Evolutionary conservation across 208 protist genomes (phyloP), one percentile per base, ranked within the genome.

Genomic region (Crithidia brevicula): DNA sequence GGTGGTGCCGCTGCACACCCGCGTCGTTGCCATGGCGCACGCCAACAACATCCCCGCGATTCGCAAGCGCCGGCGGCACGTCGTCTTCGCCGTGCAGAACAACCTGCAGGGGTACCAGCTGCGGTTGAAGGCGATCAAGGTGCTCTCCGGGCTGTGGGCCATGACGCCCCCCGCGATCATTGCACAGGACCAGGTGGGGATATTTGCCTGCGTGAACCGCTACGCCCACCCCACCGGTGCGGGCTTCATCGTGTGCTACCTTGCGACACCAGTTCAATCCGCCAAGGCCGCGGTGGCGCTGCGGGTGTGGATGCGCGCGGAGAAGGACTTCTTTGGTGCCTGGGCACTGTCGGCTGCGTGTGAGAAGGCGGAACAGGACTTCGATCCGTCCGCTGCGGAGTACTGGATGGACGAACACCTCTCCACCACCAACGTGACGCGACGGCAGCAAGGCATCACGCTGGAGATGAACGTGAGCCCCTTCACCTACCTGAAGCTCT

Each of bases 241-340:
- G 2, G 87, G 86, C n/a, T 93, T 90, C 54, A 79, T 89, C 5
- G 40, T 95, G 2, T 95, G 90, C 70, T 95, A 93, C 67, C 40
- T 75, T 13, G 77, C 72, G 15, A 65, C 53, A 22, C 79, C 74
- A 20, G 25, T 36, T 22, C 57, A 47, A 4, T 67, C 38, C 13
- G n/a, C 42, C 2, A 54, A 45, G 15, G 42, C 62, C 40, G 54
- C 61, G 40, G 46, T 46, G 30, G 18, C 69, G 43, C 65, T 90
- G 43, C 84, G 86, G 3, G 43, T 95, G 33, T 95, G 89, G 87
- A 43, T 90, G 52, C 79, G 85, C 9, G 81, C 80, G 15, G 62
- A 79, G 50, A 70, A 74, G 31, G 82, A 88, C 67, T 77, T 92
- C 31, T 60, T 88, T 27, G 86, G 85, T 42, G 47, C 36, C 27